phyloP scores from a whole-genome alignment of 179 eudicot species.

The Patellifolia procumbens region DNA sequence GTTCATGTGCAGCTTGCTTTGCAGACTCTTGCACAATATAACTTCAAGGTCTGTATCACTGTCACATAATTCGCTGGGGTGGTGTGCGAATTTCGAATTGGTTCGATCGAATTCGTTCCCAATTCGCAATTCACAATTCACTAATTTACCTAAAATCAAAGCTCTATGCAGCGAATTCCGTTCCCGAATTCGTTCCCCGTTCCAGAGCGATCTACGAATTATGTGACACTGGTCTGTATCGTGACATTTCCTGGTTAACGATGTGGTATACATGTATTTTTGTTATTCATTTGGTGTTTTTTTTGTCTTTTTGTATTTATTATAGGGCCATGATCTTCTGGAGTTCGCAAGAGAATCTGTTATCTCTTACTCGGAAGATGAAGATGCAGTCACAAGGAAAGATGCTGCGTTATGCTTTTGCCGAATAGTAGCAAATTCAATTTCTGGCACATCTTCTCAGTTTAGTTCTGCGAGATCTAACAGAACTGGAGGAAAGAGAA shows the following conservation, averaged over 20 bases:
- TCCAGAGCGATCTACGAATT: no score
- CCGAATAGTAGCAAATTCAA: conserved; percentile 72
- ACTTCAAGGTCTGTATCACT: conserved; percentile 92
- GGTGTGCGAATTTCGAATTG: no score
- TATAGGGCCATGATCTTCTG: conserved; percentile 93
- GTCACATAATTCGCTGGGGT: no score
- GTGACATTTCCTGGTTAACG: conserved; percentile 19
- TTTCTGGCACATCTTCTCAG: conserved; percentile 55
- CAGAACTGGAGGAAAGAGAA: conserved; percentile 74
- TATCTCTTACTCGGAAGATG: conserved; percentile 80
- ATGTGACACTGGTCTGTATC: no score
- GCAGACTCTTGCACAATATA: conserved; percentile 86
- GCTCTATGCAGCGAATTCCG: no score
- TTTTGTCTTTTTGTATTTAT: conserved; percentile 25
- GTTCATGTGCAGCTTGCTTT: conserved; percentile 87
- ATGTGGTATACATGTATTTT: no score
- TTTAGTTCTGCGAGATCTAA: conserved; percentile 66
- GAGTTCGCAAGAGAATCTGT: conserved; percentile 87
- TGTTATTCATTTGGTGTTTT: no score
- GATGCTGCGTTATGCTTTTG: conserved; percentile 99
- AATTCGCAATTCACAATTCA: no score
- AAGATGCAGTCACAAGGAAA: conserved; percentile 81
- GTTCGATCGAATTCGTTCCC: no score
- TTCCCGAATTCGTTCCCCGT: no score
- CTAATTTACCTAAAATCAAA: no score